Evolutionary conservation across 352 stramenopile species (phyloP), one percentile per base, ranked within the genome.

Genomic region (Plasmopara muralis): DNA sequence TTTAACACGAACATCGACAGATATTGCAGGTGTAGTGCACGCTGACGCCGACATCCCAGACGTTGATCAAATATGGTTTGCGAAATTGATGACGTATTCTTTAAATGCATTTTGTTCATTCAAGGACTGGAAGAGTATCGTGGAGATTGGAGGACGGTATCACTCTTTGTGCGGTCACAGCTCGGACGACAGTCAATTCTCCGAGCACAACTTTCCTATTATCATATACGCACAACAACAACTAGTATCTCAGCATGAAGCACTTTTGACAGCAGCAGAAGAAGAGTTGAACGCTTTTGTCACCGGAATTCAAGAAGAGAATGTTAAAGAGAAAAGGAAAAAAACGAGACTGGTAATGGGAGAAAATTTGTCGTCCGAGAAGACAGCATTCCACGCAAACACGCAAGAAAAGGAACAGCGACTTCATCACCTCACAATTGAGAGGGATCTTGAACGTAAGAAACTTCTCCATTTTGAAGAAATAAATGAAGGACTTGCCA

Each of bases 321-420:
- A 88, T 55, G 64, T 72, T 2, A 90, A 85, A 52, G 85, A 84
- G 55, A 93, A 89, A 43, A 85, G 83, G 55, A 93, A 90, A 43
- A 89, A 87, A 42, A 88, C 79, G 0, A 70, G 77, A 1, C 60
- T 93, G 0, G 79, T 93, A 1, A 74, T 90, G 0, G 77, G 87
- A 49, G 72, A 90, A 34, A 50, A 83, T 2, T 43, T 86, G 8
- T 82, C 77, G 0, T 66, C 71, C 0, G 79, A 89, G 53, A 73
- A 90, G 34, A 45, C 81, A n/a, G 54, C 64, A 7, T 93, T 90
- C 45, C 76, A 60, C 13, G 44, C 51, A 8, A 69, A 52, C 33
- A 70, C 70, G 55, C 43, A 62, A 7, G 50, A 61, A 18, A 75
- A 83, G 61, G 66, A 85, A 16, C 37, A 55, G n/a, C 39, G 31